Evolutionary conservation across 495 filamentous ascomycete genomes (phyloP).

Genomic region (Penicillium manginii): DNA sequence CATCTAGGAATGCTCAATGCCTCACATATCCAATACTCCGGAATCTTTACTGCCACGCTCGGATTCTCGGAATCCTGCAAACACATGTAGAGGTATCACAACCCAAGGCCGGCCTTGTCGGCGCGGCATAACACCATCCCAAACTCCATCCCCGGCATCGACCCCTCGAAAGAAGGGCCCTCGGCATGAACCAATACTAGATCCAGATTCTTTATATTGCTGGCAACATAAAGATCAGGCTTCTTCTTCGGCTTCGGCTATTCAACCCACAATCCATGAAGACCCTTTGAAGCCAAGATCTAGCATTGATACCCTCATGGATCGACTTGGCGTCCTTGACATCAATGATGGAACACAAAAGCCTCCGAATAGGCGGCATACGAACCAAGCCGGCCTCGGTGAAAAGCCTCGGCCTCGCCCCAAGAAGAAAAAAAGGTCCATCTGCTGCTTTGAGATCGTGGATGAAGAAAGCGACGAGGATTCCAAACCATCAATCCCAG

Average conservation of each 20-base stretch:
- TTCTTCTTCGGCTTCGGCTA: constrained; percentile 17
- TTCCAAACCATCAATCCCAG: constrained; percentile 13
- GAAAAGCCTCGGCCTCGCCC: constrained; percentile 20
- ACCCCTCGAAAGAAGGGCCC: constrained; percentile 42
- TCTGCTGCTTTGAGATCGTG: constrained; percentile 44
- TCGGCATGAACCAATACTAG: constrained; percentile 38
- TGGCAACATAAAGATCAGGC: constrained; percentile 96
- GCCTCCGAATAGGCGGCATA: constrained; percentile 21
- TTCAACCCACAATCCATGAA: constrained; percentile 32
- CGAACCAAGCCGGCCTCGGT: constrained; percentile 22
- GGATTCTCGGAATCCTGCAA: constrained; percentile 81
- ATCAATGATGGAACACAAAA: constrained; percentile 42
- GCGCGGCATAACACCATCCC: constrained; percentile 57
- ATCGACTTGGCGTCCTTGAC: constrained; percentile 74
- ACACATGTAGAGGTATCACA: constrained; percentile 88
- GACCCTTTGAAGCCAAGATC: constrained; percentile 60
- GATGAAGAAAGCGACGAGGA: constrained; percentile 25
- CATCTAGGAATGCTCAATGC: constrained; percentile 69
- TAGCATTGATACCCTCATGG: constrained; percentile 83
- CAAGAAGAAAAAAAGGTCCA: constrained; percentile 25
- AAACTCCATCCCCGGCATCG: constrained; percentile 37
- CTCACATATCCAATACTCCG: constrained; percentile 80
- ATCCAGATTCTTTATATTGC: constrained; percentile 70
- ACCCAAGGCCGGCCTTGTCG: constrained; percentile 77
- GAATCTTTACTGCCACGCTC: constrained; percentile 75